Evolutionary conservation across 306 rosid species (phyloP), one percentile per base, ranked within the genome.

Genomic region (Ceratonia siliqua): DNA sequence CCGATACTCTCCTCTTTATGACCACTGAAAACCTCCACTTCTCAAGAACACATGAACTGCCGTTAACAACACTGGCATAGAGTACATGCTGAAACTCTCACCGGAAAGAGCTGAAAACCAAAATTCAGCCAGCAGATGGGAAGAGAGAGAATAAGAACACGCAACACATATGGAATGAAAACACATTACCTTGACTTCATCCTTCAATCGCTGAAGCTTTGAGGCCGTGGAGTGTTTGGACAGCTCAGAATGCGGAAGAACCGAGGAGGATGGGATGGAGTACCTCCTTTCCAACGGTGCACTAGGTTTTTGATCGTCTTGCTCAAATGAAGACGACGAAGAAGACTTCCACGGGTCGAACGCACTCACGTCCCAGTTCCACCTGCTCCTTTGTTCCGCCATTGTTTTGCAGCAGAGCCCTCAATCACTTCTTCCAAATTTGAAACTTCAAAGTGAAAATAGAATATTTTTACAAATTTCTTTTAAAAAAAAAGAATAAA

Each of bases 361-460:
- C n/a, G 91, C 97, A 54, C 86, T 53, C 8, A 91, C 81, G 73
- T 91, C 90, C 97, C 97, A 91, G 87, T 85, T 91, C 97, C 97
- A 91, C 30, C 87, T 80, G 80, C 73, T 85, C 85, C 73, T 82
- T 80, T 84, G 87, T 74, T 89, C 92, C 86, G 75, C 93, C 97
- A 91, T 89, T 77, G 78, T 14, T 64, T 27, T 56, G 38, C 69
- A 74, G 45, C 17, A 2, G 70, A 82, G 68, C 71, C 85, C 86
- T 72, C 38, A 65, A 48, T 27, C 25, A 35, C 76, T 27, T 22
- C 58, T 81, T 63, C 43, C 63, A 48, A 57, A 39, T 74, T 77
- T 49, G 59, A 39, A 65, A 35, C 57, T 1, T 7, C 12, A 57
- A 27, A 30, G 28, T 2, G 27, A 1, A 15, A 30, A 43, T 14